Evolutionary conservation across 352 stramenopile genomes (phyloP).

Genomic region (Phytophthora nicotianae): DNA sequence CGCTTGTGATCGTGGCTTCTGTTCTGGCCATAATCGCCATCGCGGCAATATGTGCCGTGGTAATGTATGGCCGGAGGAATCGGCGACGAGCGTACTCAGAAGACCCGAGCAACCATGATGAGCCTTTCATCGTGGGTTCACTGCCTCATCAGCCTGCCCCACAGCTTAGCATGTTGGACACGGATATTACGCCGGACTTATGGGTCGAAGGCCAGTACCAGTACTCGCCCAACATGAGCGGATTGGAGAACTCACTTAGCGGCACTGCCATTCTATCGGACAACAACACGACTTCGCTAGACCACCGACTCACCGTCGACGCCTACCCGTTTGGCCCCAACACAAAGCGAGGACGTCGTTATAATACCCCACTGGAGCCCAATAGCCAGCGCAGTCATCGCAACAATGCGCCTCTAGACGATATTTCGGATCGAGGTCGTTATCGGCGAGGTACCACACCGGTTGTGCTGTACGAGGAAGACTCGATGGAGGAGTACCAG

Average conservation of each 20-base stretch:
- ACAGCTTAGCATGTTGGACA: constrained; percentile 36
- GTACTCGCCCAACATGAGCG: constrained; percentile 40
- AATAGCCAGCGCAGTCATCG: constrained; percentile 12
- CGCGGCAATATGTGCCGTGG: constrained; percentile 32
- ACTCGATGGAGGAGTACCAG: constrained; percentile 28
- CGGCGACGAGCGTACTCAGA: constrained; percentile 24
- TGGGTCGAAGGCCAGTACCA: constrained; percentile 40
- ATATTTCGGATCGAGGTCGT: constrained; percentile 33
- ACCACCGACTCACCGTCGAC: constrained; percentile 39
- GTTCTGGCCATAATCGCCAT: constrained; percentile 32
- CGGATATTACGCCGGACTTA: constrained; percentile 37
- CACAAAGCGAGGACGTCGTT: constrained; percentile 16
- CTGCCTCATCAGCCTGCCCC: constrained; percentile 29
- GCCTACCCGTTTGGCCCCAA: constrained; percentile 27
- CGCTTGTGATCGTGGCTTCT: constrained; percentile 34
- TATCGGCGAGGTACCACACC: constrained; percentile 31
- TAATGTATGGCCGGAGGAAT: constrained; percentile 35
- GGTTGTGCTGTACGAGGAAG: constrained; percentile 41
- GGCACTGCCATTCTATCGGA: constrained; percentile 48
- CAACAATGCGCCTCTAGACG: constrained; percentile 19
- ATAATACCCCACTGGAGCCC: constrained; percentile 1
- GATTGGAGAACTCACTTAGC: constrained; percentile 33
- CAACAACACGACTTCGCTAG: constrained; percentile 34
- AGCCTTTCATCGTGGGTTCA: constrained; percentile 37
- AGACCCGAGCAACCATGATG: constrained; percentile 21